Percentiles rank a stretch among this genome's conserved stretches.
Evolutionary conservation across 768 basidiomycete species (phyloP).

Genomic region (Tricholoma hemisulphureum): DNA sequence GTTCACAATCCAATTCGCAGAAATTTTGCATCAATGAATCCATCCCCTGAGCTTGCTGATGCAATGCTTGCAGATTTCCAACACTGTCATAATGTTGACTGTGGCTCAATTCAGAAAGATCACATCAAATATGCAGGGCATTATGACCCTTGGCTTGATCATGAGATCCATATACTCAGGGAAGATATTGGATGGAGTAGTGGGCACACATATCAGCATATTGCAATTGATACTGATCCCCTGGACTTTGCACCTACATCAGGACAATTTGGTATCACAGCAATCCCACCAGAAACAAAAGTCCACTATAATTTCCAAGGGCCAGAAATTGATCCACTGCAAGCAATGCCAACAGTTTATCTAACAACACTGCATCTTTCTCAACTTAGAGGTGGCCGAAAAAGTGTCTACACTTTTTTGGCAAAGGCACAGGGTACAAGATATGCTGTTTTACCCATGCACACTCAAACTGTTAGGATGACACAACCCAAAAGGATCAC

Average conservation of each 20-base stretch:
- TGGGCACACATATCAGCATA: neutral
- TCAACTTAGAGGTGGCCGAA: neutral
- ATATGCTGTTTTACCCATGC: too few species aligned
- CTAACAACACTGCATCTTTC: neutral
- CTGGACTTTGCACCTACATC: neutral
- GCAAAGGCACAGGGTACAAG: neutral
- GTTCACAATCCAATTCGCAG: too few species aligned
- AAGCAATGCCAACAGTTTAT: neutral
- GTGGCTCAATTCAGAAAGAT: too few species aligned
- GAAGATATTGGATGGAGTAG: neutral
- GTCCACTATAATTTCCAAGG: constrained; percentile 1
- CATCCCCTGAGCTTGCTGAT: too few species aligned
- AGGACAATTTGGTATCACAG: neutral
- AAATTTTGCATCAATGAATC: too few species aligned
- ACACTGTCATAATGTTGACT: too few species aligned
- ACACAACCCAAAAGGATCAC: too few species aligned
- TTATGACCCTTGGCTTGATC: constrained; percentile 4
- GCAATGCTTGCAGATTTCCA: too few species aligned
- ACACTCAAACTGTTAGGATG: too few species aligned
- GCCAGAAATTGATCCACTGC: neutral
- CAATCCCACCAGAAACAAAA: neutral
- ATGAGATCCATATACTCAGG: neutral
- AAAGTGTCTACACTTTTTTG: neutral
- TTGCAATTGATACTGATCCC: neutral
- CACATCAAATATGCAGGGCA: neutral